Percentiles rank a stretch among this genome's conserved stretches.
Evolutionary conservation across 768 basidiomycete species (phyloP).

Genomic region (Porphyrellus cyaneotinctus): DNA sequence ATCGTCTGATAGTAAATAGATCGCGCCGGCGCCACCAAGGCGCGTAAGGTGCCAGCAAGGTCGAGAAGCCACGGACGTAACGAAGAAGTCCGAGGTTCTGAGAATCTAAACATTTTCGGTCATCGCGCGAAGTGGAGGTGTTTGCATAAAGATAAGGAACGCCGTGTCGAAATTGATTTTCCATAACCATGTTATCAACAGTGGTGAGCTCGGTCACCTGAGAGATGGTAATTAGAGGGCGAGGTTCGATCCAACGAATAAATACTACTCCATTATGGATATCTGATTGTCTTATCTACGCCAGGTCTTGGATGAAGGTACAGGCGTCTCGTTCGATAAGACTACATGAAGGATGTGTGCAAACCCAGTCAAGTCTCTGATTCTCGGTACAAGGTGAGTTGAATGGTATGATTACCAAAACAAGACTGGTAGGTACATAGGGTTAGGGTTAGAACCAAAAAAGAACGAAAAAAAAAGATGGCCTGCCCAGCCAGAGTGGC

Average conservation of each 20-base stretch:
- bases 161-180: conserved; percentile 11
- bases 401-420: background rate
- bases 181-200: conserved; percentile 11
- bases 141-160: conserved; percentile 20
- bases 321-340: conserved; percentile 74
- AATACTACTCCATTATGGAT: background rate
- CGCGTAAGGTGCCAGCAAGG: conserved; percentile 15
- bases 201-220: background rate
- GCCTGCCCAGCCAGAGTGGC: conserved; percentile 44
- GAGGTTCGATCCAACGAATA: background rate
- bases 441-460: conserved; percentile 30
- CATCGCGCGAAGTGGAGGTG: conserved; percentile 20
- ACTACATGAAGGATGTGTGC: conserved; percentile 37
- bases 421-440: conserved; percentile 7
- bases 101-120: conserved; percentile 27
- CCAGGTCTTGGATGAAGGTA: conserved; percentile 1
- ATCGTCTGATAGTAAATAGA: conserved; percentile 19
- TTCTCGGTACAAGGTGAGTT: too few relatives aligned
- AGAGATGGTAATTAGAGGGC: background rate
- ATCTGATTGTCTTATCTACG: too few relatives aligned
- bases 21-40: conserved; percentile 30
- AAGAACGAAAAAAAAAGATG: conserved; percentile 17
- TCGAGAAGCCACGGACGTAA: conserved; percentile 34
- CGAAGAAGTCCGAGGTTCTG: conserved; percentile 34
- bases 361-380: background rate